phyloP scores from a whole-genome alignment of 768 basidiomycete species.

The Lentinula aciculospora region DNA sequence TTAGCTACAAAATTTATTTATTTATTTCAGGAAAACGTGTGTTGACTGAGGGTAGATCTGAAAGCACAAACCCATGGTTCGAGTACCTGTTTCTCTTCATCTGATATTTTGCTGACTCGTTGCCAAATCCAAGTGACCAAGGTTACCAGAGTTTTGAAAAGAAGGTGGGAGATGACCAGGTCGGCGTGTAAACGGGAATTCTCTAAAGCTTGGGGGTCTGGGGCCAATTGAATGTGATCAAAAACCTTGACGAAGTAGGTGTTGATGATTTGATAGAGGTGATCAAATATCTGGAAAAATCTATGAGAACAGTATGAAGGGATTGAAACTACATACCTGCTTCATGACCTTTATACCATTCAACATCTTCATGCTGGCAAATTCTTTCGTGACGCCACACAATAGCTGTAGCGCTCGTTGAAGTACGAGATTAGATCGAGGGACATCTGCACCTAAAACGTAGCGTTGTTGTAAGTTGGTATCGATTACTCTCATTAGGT shows the following conservation, averaged over 20 bases:
- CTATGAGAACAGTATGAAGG: neutral
- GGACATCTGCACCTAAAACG: conserved; percentile 31
- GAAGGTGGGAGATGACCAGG: conserved; percentile 53
- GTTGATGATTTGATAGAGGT: conserved; percentile 50
- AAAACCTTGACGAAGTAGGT: conserved; percentile 42
- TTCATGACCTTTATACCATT: conserved; percentile 62
- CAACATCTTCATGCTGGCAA: conserved; percentile 64
- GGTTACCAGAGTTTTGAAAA: conserved; percentile 72
- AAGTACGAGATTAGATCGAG: conserved; percentile 41
- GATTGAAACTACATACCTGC: neutral
- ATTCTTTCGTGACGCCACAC: conserved; percentile 64
- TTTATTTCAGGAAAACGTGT: conserved; percentile 5
- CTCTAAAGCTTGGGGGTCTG: conserved; percentile 30
- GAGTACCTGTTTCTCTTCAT: conserved; percentile 35
- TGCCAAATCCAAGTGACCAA: conserved; percentile 72
- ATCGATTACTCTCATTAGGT: conserved; percentile 53
- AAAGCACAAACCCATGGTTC: conserved; percentile 47
- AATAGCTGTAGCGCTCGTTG: conserved; percentile 60
- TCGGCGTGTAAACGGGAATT: conserved; percentile 31
- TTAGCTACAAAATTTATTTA: conserved; percentile 38
- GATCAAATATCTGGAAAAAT: conserved; percentile 41
- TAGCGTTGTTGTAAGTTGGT: conserved; percentile 46
- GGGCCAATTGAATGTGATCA: conserved; percentile 21
- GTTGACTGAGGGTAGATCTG: neutral
- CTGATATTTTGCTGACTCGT: conserved; percentile 34